Conservation (phyloP, 164 flowering plant species). For the Vitis labrusca region DNA sequence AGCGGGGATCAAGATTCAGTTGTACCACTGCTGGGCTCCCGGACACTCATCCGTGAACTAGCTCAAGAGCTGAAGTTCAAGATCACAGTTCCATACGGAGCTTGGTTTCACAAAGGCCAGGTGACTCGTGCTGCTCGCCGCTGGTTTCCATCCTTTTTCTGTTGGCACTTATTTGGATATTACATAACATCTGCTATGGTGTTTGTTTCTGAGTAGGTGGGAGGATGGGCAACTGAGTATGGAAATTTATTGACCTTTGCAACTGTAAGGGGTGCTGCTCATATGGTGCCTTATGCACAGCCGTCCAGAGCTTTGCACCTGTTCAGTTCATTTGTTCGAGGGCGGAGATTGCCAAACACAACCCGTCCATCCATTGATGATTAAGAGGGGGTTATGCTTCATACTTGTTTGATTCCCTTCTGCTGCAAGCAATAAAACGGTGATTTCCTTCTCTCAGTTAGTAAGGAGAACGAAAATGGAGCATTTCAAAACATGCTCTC, state of each 20-base stretch:
- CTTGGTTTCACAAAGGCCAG: conserved; percentile 95
- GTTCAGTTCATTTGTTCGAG: conserved; percentile 69
- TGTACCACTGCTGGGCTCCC: conserved; percentile 79
- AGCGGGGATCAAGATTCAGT: conserved; percentile 99
- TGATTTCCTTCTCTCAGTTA: background rate
- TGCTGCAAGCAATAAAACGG: background rate
- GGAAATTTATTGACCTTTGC: conserved; percentile 86
- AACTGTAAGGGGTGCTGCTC: conserved; percentile 95
- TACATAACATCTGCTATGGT: no score
- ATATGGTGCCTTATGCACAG: conserved; percentile 95
- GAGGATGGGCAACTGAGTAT: conserved; percentile 91
- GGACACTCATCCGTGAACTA: conserved; percentile 85
- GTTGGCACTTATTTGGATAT: background rate
- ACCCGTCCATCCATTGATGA: conserved; percentile 52
- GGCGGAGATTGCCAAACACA: conserved; percentile 69
- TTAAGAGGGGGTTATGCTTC: conserved; percentile 8
- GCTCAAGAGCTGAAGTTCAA: conserved; percentile 69
- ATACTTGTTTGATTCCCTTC: no score
- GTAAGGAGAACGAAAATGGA: no score
- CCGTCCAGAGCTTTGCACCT: conserved; percentile 87
- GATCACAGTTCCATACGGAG: conserved; percentile 82
- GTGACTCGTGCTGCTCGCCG: conserved; percentile 23
- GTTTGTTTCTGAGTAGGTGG: conserved; percentile 50
- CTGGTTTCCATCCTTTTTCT: background rate
- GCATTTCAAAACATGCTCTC: background rate